These are phyloP conservation scores for Phaseolus lunatus DNA, from an alignment of 306 rosid species.

Conservation along the genomic window DNA sequence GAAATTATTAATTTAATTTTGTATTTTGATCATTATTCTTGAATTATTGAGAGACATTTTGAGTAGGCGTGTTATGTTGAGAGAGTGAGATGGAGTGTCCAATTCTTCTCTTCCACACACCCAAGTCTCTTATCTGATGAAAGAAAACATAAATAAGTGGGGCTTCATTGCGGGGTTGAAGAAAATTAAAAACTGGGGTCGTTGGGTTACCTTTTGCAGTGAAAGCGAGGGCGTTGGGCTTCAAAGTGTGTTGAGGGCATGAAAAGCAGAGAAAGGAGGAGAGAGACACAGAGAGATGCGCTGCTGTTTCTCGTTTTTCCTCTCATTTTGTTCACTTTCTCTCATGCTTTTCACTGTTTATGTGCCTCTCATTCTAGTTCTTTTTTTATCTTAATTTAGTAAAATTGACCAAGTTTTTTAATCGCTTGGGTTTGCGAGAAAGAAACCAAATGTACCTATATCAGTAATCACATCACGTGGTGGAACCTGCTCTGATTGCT, in stretches of 20 bases:
- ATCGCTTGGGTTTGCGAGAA: conserved; percentile 39
- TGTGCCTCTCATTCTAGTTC: not conserved
- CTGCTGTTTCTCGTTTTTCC: conserved; percentile 55
- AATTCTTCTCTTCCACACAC: conserved; percentile 1
- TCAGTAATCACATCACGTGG: conserved; percentile 45
- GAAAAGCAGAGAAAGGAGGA: conserved; percentile 73
- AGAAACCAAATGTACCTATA: conserved; percentile 1
- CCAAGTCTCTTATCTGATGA: conserved; percentile 25
- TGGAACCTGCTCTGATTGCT: conserved; percentile 43
- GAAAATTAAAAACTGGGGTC: conserved; percentile 39
- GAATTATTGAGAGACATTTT: conserved; percentile 28
- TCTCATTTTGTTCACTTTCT: conserved; percentile 46
- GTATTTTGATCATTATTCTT: not conserved
- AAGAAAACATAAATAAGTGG: conserved; percentile 31
- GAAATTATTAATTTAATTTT: not conserved
- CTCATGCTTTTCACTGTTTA: conserved; percentile 45
- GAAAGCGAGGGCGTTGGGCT: conserved; percentile 52
- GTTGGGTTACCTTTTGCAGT: conserved; percentile 53
- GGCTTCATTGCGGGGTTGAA: conserved; percentile 32
- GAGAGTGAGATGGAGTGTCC: conserved; percentile 21
- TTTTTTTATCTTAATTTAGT: not conserved
- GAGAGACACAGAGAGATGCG: conserved; percentile 46
- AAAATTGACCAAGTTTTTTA: conserved; percentile 30
- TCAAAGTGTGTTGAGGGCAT: conserved; percentile 46
- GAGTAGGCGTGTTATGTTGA: not conserved